Conservation (phyloP, 306 rosid species). For the Cajanus cajan region DNA sequence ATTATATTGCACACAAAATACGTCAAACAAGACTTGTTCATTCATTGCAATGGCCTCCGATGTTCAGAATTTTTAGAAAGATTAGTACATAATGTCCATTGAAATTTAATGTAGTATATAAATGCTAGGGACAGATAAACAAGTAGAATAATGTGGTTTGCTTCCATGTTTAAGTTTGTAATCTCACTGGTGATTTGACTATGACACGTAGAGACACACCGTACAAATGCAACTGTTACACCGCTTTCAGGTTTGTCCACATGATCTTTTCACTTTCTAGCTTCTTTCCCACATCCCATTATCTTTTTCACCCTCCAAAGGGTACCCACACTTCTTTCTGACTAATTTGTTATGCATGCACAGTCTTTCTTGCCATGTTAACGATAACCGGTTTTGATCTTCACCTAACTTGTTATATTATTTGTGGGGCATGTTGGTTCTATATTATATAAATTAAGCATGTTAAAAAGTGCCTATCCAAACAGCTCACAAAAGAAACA, state of each 20-base stretch:
- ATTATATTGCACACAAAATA: not conserved
- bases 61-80: not conserved
- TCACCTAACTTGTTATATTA: not conserved
- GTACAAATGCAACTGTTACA: slow-evolving; percentile 23
- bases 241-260: slow-evolving; percentile 28
- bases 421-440: slow-evolving; percentile 11
- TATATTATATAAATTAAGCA: not conserved
- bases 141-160: not conserved
- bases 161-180: slow-evolving; percentile 2
- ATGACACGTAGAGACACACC: slow-evolving; percentile 18
- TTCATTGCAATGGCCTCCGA: not conserved
- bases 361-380: not conserved
- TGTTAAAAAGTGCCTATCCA: not conserved
- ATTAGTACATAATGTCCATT: not conserved
- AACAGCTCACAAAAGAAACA: not conserved
- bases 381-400: not conserved
- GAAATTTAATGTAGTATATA: slow-evolving; percentile 14
- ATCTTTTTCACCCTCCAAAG: not conserved
- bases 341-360: not conserved
- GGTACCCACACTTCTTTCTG: not conserved
- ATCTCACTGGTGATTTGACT: slow-evolving; percentile 5
- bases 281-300: slow-evolving; percentile 13
- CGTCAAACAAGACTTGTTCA: not conserved
- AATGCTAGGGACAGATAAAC: not conserved
- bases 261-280: slow-evolving; percentile 24